Conservation (phyloP, 106 monocot genomes). For the Acorus calamus region DNA sequence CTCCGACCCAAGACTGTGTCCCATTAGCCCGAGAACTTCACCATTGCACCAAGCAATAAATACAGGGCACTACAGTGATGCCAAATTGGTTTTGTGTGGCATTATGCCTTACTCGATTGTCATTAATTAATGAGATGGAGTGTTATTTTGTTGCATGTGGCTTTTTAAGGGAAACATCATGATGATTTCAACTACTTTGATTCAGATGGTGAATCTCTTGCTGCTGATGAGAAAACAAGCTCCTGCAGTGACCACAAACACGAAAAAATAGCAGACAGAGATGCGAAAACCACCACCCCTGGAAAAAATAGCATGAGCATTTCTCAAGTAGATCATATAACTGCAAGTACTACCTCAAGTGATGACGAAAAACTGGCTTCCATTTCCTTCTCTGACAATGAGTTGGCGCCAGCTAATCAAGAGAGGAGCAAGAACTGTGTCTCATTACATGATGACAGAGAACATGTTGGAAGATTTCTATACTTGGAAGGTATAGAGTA, state of each 20-base stretch:
- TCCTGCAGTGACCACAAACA: slow-evolving; percentile 25
- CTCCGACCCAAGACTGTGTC: too few species aligned
- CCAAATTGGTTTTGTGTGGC: neutral
- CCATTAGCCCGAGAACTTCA: too few species aligned
- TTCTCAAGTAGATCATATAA: slow-evolving; percentile 7
- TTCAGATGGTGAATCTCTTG: slow-evolving; percentile 72
- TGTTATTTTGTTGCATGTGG: too few species aligned
- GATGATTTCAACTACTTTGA: too few species aligned
- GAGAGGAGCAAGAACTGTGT: neutral
- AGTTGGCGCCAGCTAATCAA: neutral
- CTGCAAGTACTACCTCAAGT: slow-evolving; percentile 9
- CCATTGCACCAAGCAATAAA: too few species aligned
- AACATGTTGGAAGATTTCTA: slow-evolving; percentile 81
- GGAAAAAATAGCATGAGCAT: slow-evolving; percentile 18
- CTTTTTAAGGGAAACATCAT: too few species aligned
- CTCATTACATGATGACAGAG: slow-evolving; percentile 11
- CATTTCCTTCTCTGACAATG: slow-evolving; percentile 6
- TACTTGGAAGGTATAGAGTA: slow-evolving; percentile 97
- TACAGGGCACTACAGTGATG: too few species aligned
- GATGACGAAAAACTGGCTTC: slow-evolving; percentile 14
- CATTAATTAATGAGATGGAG: too few species aligned
- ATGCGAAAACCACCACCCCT: slow-evolving; percentile 7
- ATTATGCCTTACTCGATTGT: too few species aligned
- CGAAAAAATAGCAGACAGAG: slow-evolving; percentile 21
- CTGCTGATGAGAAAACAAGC: slow-evolving; percentile 26